A percentile compares a stretch with the other conserved stretches of the same genome.
Evolutionary conservation across 2,329 filamentous ascomycete genomes (phyloP).

Genomic region (Aspergillus aculeatus): DNA sequence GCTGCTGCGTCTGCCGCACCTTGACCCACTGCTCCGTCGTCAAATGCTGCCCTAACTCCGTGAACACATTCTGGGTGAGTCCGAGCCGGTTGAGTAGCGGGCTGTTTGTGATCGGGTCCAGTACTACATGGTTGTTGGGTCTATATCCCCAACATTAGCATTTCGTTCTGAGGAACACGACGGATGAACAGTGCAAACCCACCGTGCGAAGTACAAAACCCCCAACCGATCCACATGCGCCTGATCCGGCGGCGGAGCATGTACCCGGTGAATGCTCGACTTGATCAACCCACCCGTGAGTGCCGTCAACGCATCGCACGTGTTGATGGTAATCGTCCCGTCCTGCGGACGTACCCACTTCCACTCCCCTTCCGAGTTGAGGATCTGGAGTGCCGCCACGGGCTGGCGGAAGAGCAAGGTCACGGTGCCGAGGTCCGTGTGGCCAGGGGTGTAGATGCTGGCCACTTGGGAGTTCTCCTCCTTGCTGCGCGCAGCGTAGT

Average conservation of each 20-base stretch:
- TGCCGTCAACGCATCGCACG: constrained; percentile 50
- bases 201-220: constrained; percentile 49
- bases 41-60: constrained; percentile 41
- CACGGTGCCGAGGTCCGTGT: constrained; percentile 58
- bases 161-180: background rate
- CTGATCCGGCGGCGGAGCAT: constrained; percentile 51
- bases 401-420: constrained; percentile 61
- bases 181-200: background rate
- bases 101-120: constrained; percentile 41
- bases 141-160: constrained; percentile 12
- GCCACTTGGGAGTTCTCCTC: constrained; percentile 50
- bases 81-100: constrained; percentile 39
- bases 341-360: constrained; percentile 52
- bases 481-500: constrained; percentile 52
- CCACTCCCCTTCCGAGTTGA: constrained; percentile 50
- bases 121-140: constrained; percentile 45
- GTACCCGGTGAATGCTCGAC: constrained; percentile 52
- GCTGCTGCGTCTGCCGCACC: constrained; percentile 44
- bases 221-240: constrained; percentile 45
- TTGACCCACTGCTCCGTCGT: constrained; percentile 45
- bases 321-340: constrained; percentile 54
- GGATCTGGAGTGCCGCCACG: constrained; percentile 58
- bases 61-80: constrained; percentile 39
- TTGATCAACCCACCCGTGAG: constrained; percentile 53
- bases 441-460: constrained; percentile 49